A percentile compares a stretch with the other conserved stretches of the same genome.
phyloP scores from a whole-genome alignment of 352 stramenopile species.

The Phytophthora melonis region DNA sequence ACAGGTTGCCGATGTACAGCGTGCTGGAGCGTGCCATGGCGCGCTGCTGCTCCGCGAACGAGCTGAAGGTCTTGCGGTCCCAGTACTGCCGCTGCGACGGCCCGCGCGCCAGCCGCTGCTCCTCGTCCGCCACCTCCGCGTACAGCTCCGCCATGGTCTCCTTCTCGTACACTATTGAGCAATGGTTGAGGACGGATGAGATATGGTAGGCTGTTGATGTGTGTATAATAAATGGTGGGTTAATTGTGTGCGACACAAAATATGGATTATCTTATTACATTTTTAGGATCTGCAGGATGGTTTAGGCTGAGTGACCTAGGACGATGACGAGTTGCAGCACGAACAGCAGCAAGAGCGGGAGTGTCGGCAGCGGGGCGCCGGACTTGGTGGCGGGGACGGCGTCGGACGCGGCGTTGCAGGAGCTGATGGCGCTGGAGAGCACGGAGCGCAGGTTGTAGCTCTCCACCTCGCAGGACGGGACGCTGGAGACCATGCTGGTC shows the following conservation, averaged over 20 bases:
- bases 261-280: neutral
- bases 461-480: slow-evolving; percentile 40
- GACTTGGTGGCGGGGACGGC: slow-evolving; percentile 39
- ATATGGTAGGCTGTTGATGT: too few relatives aligned
- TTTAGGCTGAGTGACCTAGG: neutral
- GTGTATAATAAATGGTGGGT: too few relatives aligned
- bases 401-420: slow-evolving; percentile 39
- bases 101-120: slow-evolving; percentile 68
- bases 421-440: slow-evolving; percentile 32
- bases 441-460: slow-evolving; percentile 47
- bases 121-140: slow-evolving; percentile 66
- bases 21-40: slow-evolving; percentile 92
- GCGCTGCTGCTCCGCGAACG: slow-evolving; percentile 93
- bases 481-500: slow-evolving; percentile 28
- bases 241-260: too few relatives aligned
- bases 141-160: slow-evolving; percentile 69
- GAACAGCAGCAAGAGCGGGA: neutral
- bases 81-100: slow-evolving; percentile 92
- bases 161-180: too few relatives aligned
- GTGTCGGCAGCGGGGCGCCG: neutral
- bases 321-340: neutral
- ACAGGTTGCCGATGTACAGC: slow-evolving; percentile 98
- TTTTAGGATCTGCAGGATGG: neutral
- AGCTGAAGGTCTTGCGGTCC: slow-evolving; percentile 95
- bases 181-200: too few relatives aligned